Evolutionary conservation across 2,329 filamentous ascomycete genomes (phyloP).

Genomic region (Penicillium sclerotiorum): DNA sequence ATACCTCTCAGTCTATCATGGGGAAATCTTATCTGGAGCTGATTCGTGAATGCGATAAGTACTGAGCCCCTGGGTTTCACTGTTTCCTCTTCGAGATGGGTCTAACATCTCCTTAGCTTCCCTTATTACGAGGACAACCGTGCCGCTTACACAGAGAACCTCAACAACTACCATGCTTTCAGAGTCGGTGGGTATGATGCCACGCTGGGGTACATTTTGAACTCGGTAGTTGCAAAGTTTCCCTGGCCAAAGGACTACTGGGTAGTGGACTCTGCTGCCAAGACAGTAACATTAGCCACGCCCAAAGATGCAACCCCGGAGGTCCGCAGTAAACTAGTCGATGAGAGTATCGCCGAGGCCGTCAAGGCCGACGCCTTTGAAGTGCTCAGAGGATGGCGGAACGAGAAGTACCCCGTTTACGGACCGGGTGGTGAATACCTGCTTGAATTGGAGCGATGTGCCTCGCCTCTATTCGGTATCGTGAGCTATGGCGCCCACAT

Average conservation of each 20-base stretch:
- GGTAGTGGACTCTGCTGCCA: constrained; percentile 59
- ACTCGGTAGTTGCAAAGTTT: constrained; percentile 46
- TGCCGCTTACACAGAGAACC: constrained; percentile 56
- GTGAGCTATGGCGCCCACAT: constrained; percentile 81
- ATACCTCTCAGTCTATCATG: constrained; percentile 25
- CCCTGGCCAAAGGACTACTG: constrained; percentile 60
- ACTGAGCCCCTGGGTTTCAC: constrained; percentile 8
- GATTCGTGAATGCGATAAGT: constrained; percentile 60
- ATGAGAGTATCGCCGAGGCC: constrained; percentile 66
- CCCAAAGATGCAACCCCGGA: constrained; percentile 60
- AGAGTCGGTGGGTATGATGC: constrained; percentile 68
- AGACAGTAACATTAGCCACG: constrained; percentile 64
- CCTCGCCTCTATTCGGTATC: constrained; percentile 72
- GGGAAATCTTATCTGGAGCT: constrained; percentile 56
- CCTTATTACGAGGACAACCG: constrained; percentile 70
- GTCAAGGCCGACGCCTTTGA: constrained; percentile 71
- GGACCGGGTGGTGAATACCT: constrained; percentile 60
- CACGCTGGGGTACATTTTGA: constrained; percentile 63
- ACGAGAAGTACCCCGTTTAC: constrained; percentile 81
- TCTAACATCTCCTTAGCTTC: constrained; percentile 60
- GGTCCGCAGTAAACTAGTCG: constrained; percentile 62
- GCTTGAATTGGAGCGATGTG: constrained; percentile 76
- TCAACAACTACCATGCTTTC: constrained; percentile 62
- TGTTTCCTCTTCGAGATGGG: background rate
- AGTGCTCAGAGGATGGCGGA: constrained; percentile 75